Evolutionary conservation across 2,329 filamentous ascomycete species (phyloP).

Genomic region (Drechslera avenae): DNA sequence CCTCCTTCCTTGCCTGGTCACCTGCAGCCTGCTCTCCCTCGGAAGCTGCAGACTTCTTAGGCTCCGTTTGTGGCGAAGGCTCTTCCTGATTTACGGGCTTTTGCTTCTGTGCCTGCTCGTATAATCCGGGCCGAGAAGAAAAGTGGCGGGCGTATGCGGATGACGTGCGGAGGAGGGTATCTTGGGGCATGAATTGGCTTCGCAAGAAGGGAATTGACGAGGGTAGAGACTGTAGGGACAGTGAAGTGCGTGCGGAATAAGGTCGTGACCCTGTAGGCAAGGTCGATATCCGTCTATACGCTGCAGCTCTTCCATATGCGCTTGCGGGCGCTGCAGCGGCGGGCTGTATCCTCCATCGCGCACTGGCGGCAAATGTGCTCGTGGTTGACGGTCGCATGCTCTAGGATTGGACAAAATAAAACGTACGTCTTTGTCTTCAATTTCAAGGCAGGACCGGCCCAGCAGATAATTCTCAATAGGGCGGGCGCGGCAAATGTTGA

Average conservation of each 20-base stretch:
- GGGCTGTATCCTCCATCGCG: slow-evolving; percentile 48
- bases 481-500: slow-evolving; percentile 32
- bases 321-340: slow-evolving; percentile 46
- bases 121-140: slow-evolving; percentile 46
- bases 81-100: slow-evolving; percentile 42
- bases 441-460: slow-evolving; percentile 19
- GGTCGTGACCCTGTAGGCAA: slow-evolving; percentile 24
- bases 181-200: slow-evolving; percentile 51
- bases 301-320: slow-evolving; percentile 54
- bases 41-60: slow-evolving; percentile 52
- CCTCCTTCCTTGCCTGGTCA: slow-evolving; percentile 49
- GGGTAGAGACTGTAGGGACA: slow-evolving; percentile 16
- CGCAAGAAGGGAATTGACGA: slow-evolving; percentile 44
- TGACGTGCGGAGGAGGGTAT: slow-evolving; percentile 49
- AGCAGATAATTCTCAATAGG: slow-evolving; percentile 7
- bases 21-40: slow-evolving; percentile 43
- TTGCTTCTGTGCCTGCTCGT: slow-evolving; percentile 45
- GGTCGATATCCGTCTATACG: slow-evolving; percentile 55
- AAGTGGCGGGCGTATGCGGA: slow-evolving; percentile 53
- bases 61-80: slow-evolving; percentile 35
- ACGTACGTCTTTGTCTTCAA: slow-evolving; percentile 2
- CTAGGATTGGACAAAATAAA: slow-evolving; percentile 12
- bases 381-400: slow-evolving; percentile 54
- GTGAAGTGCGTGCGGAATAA: slow-evolving; percentile 30
- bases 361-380: slow-evolving; percentile 49